Conservation (phyloP, 768 basidiomycete genomes). For the Boletus insuetus region DNA sequence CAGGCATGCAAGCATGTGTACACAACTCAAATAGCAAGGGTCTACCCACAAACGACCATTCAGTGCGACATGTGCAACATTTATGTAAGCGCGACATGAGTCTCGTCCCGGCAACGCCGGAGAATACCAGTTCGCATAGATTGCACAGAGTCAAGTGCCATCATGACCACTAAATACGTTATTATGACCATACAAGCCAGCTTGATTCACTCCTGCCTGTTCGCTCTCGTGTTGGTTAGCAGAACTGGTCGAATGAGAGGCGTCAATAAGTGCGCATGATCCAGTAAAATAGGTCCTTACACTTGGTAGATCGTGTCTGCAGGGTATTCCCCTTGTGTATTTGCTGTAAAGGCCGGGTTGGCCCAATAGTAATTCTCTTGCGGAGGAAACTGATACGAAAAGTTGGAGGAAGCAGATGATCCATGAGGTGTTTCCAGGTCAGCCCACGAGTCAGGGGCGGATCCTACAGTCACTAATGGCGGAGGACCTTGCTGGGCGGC, state of each 20-base stretch:
- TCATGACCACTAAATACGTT: conserved; percentile 11
- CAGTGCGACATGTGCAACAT: neutral
- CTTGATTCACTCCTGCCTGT: conserved; percentile 9
- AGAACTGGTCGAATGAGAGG: conserved; percentile 2
- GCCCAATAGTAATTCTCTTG: conserved; percentile 1
- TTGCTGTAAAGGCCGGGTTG: neutral
- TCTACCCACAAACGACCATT: neutral
- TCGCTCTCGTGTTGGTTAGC: conserved; percentile 6
- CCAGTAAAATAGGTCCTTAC: conserved; percentile 5
- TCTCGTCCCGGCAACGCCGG: neutral
- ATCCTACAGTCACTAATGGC: neutral
- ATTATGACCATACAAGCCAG: conserved; percentile 3
- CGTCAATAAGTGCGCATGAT: neutral
- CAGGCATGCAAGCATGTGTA: neutral
- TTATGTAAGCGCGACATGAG: conserved; percentile 7
- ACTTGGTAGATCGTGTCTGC: neutral
- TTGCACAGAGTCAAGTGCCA: conserved; percentile 5
- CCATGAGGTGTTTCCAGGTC: conserved; percentile 1
- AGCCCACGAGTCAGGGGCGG: conserved; percentile 5
- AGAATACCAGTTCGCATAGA: neutral
- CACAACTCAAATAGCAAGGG: neutral
- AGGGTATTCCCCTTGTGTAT: conserved; percentile 6
- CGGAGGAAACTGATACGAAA: neutral
- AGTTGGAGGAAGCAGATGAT: conserved; percentile 1
- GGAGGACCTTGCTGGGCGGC: conserved; percentile 6